Evolutionary conservation across 139 green algal genomes (phyloP).

Genomic region (Axilococcus clingmanii): DNA sequence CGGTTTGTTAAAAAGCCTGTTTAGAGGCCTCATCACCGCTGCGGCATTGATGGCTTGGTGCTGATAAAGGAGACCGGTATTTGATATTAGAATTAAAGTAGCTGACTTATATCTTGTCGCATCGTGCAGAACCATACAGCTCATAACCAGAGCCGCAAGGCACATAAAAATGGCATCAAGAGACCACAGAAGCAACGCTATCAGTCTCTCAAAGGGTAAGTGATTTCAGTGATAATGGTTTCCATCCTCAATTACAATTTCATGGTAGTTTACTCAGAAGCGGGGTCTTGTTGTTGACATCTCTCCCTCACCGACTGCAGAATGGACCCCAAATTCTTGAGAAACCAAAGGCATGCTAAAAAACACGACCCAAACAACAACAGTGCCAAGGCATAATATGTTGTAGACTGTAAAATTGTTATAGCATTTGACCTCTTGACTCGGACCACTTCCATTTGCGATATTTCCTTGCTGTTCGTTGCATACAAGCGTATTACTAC

Average conservation of each 20-base stretch:
- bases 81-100: too few species aligned
- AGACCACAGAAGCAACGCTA: slow-evolving; percentile 78
- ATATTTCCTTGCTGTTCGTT: too few species aligned
- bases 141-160: slow-evolving; percentile 90
- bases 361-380: slow-evolving; percentile 24
- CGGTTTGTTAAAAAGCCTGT: too few species aligned
- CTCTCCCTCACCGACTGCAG: slow-evolving; percentile 1
- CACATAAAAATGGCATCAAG: slow-evolving; percentile 89
- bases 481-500: too few species aligned
- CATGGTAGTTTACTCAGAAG: too few species aligned
- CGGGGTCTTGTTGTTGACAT: neutral
- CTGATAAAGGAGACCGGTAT: too few species aligned
- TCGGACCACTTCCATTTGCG: too few species aligned
- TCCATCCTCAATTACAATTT: too few species aligned
- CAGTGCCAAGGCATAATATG: neutral
- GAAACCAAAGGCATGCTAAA: slow-evolving; percentile 86
- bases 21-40: too few species aligned
- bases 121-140: slow-evolving; percentile 76
- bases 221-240: neutral
- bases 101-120: neutral
- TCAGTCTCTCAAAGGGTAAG: slow-evolving; percentile 61
- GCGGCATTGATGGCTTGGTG: too few species aligned
- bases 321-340: slow-evolving; percentile 92
- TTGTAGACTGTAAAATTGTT: neutral
- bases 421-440: neutral